Evolutionary conservation across 2,329 filamentous ascomycete species (phyloP), one percentile per base, ranked within the genome.

Genomic region (Trichoderma afroharzianum): DNA sequence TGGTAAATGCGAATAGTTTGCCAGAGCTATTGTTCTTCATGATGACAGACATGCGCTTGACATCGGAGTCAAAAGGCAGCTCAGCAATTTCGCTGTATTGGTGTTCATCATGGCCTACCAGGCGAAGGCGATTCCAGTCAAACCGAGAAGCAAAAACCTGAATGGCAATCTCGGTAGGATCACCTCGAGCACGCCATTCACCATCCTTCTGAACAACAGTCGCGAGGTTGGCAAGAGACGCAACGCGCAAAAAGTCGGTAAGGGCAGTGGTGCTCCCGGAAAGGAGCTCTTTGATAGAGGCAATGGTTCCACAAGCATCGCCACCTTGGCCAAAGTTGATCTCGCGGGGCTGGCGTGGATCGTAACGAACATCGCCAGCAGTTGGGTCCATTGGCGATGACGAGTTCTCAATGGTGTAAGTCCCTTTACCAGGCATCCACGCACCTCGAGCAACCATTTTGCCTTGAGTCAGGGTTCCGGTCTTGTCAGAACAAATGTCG

Each of bases 131-230:
- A 72, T 90, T 89, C 85, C 88, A 89, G 70, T 88, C 83, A 77
- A 93, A 93, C 14, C 91, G 88, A 55, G 87, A 88, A 9, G 90
- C 90, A 77, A 93, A 92, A 0, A 93, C 91, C 75, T 93, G 91
- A 59, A 93, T 91, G 2, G 91, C 91, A 72, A 93, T 92, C 75
- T 93, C 91, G 0, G 80, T 81, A 0, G 90, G 89, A 74, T 92
- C 90, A 55, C 90, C 91, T 62, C 88, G 87, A 32, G 88, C 89
- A 70, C 88, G 84, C 90, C 90, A 92, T 68, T 85, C 81, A 15
- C 78, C 80, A 14, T 88, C 82, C 14, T 82, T 83, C 73, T 88
- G 83, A 73, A 90, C 86, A 4, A 92, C 86, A 39, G 24, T 28
- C 14, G 53, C 53, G 1, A 57, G 53, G 26, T 57, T 57, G 14